phyloP scores from a whole-genome alignment of 441 rosid species.

The Adansonia grandidieri region DNA sequence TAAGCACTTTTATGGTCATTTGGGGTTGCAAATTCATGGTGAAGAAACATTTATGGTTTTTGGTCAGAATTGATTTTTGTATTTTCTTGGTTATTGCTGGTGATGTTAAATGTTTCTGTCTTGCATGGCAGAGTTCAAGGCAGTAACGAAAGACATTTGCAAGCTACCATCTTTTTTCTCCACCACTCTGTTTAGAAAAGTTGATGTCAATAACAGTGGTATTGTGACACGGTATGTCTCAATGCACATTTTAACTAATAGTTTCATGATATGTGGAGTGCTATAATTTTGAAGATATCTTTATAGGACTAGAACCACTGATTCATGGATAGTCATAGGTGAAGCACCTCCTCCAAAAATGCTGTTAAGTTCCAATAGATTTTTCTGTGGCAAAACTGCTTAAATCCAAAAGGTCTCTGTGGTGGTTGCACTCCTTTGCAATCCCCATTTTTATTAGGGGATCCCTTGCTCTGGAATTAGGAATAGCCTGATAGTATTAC shows the following conservation, averaged over 20 bases:
- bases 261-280: background rate
- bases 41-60: conserved; percentile 26
- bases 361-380: background rate
- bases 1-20: conserved; percentile 49
- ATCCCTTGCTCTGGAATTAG: background rate
- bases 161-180: conserved; percentile 71
- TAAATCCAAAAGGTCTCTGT: background rate
- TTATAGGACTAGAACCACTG: background rate
- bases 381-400: background rate
- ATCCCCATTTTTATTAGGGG: background rate
- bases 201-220: conserved; percentile 50
- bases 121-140: conserved; percentile 57
- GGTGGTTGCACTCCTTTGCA: background rate
- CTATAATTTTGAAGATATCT: background rate
- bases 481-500: background rate
- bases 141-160: conserved; percentile 62
- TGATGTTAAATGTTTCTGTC: conserved; percentile 8
- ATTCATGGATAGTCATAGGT: conserved; percentile 2
- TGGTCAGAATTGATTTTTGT: conserved; percentile 5
- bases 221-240: conserved; percentile 54
- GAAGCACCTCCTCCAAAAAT: background rate
- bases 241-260: background rate
- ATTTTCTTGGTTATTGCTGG: conserved; percentile 21
- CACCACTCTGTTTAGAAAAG: conserved; percentile 54
- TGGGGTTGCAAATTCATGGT: conserved; percentile 62